Evolutionary conservation across 345 rosid species (phyloP).

Genomic region (Eutrema yunnanense): DNA sequence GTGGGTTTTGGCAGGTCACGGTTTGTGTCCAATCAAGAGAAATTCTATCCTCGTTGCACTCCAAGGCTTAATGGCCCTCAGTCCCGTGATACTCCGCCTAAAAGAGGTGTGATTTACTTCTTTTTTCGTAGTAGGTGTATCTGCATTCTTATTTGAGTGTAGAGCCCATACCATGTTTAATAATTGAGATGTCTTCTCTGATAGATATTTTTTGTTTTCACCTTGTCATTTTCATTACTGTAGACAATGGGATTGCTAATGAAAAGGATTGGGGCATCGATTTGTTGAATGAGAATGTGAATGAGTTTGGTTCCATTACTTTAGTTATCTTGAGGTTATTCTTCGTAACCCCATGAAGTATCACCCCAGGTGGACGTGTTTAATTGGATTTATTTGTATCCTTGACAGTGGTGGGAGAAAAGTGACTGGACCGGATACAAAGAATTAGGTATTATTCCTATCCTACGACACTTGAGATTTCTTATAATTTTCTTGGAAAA

Average conservation of each 20-base stretch:
- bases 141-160: not conserved
- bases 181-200: not conserved
- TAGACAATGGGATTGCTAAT: conserved; percentile 97
- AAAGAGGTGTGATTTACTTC: conserved; percentile 67
- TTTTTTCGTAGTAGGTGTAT: not conserved
- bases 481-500: not conserved
- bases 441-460: conserved; percentile 71
- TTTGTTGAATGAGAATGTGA: conserved; percentile 72
- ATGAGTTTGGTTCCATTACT: conserved; percentile 52
- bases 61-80: conserved; percentile 85
- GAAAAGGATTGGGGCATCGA: conserved; percentile 97
- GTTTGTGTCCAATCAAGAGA: conserved; percentile 65
- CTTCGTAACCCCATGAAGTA: conserved; percentile 40
- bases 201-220: not conserved
- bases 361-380: conserved; percentile 63
- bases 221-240: conserved; percentile 6
- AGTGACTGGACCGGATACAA: conserved; percentile 99
- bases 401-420: conserved; percentile 99
- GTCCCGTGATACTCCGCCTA: conserved; percentile 86
- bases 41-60: conserved; percentile 73
- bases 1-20: conserved; percentile 43
- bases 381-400: conserved; percentile 77
- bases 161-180: not conserved
- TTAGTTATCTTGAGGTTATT: conserved; percentile 31
- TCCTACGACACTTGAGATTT: not conserved